A percentile compares a stretch with the other conserved stretches of the same genome.
Conservation (phyloP, 202 grass and related monocot species). For the Zoysia matrella region DNA sequence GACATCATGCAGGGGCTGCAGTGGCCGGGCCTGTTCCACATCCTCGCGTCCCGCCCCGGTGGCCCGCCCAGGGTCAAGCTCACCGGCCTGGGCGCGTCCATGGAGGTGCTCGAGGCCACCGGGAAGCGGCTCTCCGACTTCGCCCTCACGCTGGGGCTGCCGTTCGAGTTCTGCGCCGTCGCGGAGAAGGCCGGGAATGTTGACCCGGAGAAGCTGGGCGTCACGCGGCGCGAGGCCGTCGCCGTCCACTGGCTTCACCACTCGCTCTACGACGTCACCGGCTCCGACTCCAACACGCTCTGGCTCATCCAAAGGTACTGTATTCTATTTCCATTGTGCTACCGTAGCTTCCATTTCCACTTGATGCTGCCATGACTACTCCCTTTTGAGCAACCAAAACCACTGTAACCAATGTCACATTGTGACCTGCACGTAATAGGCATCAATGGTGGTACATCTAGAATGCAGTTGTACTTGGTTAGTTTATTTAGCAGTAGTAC, state of each 20-base stretch:
- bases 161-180: slow-evolving; percentile 85
- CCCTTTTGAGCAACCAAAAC: slow-evolving; percentile 44
- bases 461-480: background rate
- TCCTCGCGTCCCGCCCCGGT: slow-evolving; percentile 85
- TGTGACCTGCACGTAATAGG: background rate
- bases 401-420: slow-evolving; percentile 31
- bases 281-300: slow-evolving; percentile 82
- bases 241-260: slow-evolving; percentile 98
- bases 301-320: slow-evolving; percentile 84
- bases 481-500: slow-evolving; percentile 16
- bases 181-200: slow-evolving; percentile 92
- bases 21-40: slow-evolving; percentile 98
- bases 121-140: slow-evolving; percentile 91
- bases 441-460: background rate
- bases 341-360: slow-evolving; percentile 42
- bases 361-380: slow-evolving; percentile 14
- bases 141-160: slow-evolving; percentile 77
- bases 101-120: slow-evolving; percentile 87
- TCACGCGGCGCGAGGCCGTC: slow-evolving; percentile 71
- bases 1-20: slow-evolving; percentile 98
- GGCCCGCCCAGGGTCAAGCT: slow-evolving; percentile 79
- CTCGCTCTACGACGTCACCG: slow-evolving; percentile 95
- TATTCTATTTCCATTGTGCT: background rate
- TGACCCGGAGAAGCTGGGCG: slow-evolving; percentile 82
- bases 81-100: slow-evolving; percentile 75